These are phyloP conservation scores for Filobasidium wieringae DNA, from an alignment of 768 basidiomycete genomes.

Conservation along the genomic window DNA sequence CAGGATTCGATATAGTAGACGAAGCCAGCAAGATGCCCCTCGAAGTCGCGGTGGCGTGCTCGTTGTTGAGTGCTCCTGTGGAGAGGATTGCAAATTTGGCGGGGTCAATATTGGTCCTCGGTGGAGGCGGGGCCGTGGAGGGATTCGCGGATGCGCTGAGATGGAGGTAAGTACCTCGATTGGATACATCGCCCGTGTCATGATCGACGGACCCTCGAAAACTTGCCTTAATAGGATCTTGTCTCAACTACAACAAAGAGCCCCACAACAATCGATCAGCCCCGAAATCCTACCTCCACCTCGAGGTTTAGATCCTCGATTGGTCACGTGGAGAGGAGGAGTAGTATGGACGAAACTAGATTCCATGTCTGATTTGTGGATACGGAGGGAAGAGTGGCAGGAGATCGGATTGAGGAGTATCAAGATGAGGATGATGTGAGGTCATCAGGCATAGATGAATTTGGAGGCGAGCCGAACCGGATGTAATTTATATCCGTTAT, in stretches of 20 bases:
- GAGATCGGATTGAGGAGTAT: constrained; percentile 39
- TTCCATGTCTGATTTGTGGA: constrained; percentile 75
- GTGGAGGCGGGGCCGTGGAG: constrained; percentile 60
- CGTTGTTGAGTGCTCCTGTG: constrained; percentile 70
- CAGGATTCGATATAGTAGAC: constrained; percentile 52
- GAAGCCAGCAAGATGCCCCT: constrained; percentile 83
- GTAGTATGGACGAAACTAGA: constrained; percentile 88
- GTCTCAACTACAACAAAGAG: not conserved
- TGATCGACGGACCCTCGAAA: too few relatives aligned
- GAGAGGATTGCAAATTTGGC: constrained; percentile 82
- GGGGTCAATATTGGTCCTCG: constrained; percentile 74
- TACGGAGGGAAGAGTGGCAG: constrained; percentile 66
- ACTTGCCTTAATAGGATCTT: not conserved
- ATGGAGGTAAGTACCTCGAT: constrained; percentile 10
- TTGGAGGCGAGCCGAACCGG: too few relatives aligned
- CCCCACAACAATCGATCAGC: not conserved
- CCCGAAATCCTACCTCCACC: constrained; percentile 86
- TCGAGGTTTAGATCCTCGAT: constrained; percentile 78
- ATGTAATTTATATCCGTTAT: too few relatives aligned
- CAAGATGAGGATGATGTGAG: constrained; percentile 30
- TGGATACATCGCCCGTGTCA: not conserved
- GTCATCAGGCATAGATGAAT: not conserved
- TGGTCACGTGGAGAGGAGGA: constrained; percentile 90
- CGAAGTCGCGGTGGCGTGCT: constrained; percentile 86
- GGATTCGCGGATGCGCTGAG: constrained; percentile 13